phyloP scores from a whole-genome alignment of 306 rosid species.

The Dalbergia oliveri region DNA sequence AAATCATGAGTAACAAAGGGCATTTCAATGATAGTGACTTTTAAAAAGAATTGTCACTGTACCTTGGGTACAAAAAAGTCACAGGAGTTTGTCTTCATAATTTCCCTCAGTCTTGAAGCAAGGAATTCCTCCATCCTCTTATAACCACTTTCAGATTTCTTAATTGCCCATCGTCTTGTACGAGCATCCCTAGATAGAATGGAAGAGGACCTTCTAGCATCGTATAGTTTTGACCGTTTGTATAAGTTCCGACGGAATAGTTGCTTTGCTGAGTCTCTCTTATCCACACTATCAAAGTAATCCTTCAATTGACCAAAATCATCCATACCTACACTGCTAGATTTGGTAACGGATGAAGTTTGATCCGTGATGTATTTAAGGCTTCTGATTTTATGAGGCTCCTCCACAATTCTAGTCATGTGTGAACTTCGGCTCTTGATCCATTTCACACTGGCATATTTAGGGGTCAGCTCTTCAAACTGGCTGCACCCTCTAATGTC shows the following conservation, averaged over 20 bases:
- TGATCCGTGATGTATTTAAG: constrained; percentile 76
- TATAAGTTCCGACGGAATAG: constrained; percentile 85
- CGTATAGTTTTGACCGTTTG: constrained; percentile 93
- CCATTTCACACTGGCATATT: constrained; percentile 80
- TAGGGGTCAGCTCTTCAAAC: constrained; percentile 72
- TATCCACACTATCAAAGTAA: constrained; percentile 93
- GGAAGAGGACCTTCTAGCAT: constrained; percentile 96
- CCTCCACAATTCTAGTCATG: constrained; percentile 62
- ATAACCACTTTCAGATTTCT: constrained; percentile 93
- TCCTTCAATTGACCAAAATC: constrained; percentile 93
- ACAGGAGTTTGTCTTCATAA: constrained; percentile 86
- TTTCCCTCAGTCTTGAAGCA: constrained; percentile 83
- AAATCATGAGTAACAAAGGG: constrained; percentile 29
- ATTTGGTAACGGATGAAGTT: constrained; percentile 62
- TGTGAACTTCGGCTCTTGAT: constrained; percentile 71
- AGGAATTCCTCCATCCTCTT: constrained; percentile 95
- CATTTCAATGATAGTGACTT: constrained; percentile 22
- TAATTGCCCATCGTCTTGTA: constrained; percentile 91
- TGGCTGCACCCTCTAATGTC: constrained; percentile 94
- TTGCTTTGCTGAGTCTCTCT: constrained; percentile 89
- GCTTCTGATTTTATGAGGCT: constrained; percentile 72
- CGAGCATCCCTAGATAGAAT: constrained; percentile 99
- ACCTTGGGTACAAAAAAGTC: constrained; percentile 96
- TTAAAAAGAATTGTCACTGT: constrained; percentile 24
- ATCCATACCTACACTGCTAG: constrained; percentile 69